Conservation (phyloP, 768 basidiomycete species). For the Mycena venus region DNA sequence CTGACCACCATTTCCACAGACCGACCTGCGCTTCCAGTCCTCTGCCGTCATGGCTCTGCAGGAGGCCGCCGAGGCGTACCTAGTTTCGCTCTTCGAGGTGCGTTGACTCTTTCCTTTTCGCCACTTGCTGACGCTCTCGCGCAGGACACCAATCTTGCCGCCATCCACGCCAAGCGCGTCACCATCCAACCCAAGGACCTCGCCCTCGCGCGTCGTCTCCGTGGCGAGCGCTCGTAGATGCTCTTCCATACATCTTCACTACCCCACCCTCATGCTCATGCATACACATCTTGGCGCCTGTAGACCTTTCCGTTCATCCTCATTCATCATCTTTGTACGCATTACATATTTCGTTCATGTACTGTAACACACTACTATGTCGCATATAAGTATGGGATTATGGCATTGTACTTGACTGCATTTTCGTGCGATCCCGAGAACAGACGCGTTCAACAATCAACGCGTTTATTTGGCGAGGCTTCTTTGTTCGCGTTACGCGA, state of each 20-base stretch:
- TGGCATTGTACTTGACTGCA: neutral
- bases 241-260: neutral
- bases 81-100: slow-evolving; percentile 82
- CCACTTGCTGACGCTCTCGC: slow-evolving; percentile 36
- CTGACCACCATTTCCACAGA: slow-evolving; percentile 37
- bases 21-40: slow-evolving; percentile 81
- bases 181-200: slow-evolving; percentile 90
- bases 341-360: neutral
- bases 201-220: slow-evolving; percentile 81
- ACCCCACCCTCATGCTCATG: neutral
- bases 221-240: slow-evolving; percentile 61
- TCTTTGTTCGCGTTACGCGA: neutral
- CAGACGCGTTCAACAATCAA: neutral
- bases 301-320: neutral
- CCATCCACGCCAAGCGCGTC: slow-evolving; percentile 88
- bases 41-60: slow-evolving; percentile 86
- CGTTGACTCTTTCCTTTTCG: slow-evolving; percentile 37
- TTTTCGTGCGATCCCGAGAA: neutral
- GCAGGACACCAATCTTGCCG: slow-evolving; percentile 74
- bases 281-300: neutral
- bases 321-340: neutral
- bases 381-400: neutral
- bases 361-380: neutral
- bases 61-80: slow-evolving; percentile 85
- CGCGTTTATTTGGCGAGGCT: neutral